phyloP scores from a whole-genome alignment of 805 yeast genomes.

The Metschnikowia gelsemii region DNA sequence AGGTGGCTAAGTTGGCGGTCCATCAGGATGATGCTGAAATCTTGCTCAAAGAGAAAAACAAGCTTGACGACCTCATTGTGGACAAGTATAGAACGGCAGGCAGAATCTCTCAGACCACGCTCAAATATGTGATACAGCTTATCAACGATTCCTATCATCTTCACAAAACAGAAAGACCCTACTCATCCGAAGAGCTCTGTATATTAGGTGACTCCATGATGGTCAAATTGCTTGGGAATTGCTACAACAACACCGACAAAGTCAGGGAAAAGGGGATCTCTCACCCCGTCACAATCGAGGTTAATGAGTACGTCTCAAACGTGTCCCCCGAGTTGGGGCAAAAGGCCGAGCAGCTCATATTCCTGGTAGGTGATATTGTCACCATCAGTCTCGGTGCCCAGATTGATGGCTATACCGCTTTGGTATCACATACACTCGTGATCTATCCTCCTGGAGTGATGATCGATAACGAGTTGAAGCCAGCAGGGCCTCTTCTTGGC shows the following conservation, averaged over 20 bases:
- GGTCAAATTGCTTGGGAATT: conserved; percentile 54
- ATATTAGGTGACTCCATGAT: conserved; percentile 77
- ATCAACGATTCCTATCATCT: conserved; percentile 75
- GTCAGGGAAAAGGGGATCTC: conserved; percentile 90
- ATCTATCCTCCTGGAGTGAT: conserved; percentile 66
- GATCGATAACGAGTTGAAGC: conserved; percentile 37
- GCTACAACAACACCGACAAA: conserved; percentile 52
- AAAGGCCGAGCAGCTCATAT: conserved; percentile 38
- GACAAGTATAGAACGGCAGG: conserved; percentile 90
- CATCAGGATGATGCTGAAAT: conserved; percentile 73
- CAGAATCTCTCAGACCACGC: conserved; percentile 79
- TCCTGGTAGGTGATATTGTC: conserved; percentile 78
- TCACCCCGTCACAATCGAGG: conserved; percentile 85
- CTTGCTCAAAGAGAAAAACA: conserved; percentile 70
- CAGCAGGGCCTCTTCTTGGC: conserved; percentile 81
- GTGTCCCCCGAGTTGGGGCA: conserved; percentile 86
- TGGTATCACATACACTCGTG: conserved; percentile 82
- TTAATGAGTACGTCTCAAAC: conserved; percentile 73
- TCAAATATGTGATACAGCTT: conserved; percentile 61
- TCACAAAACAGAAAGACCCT: conserved; percentile 42
- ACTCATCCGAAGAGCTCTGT: conserved; percentile 71
- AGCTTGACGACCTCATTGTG: conserved; percentile 56
- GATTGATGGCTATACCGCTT: conserved; percentile 91
- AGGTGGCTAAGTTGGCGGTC: conserved; percentile 71
- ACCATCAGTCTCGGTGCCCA: conserved; percentile 87